Percentiles rank a stretch among this genome's conserved stretches.
Evolutionary conservation across 345 rosid genomes (phyloP).

Genomic region (Pistacia integerrima): DNA sequence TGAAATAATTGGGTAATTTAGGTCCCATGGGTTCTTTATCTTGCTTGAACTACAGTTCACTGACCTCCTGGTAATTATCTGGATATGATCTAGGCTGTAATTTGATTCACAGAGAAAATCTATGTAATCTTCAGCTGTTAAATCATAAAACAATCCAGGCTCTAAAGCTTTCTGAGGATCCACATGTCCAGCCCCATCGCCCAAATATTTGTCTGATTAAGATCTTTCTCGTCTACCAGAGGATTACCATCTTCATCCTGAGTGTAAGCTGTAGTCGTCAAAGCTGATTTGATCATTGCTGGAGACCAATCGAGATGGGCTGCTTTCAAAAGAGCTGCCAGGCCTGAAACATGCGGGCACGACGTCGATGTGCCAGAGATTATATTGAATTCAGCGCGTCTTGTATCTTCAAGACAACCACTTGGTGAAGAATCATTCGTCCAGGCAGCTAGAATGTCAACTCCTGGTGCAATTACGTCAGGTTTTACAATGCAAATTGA

Average conservation of each 20-base stretch:
- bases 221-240: not conserved
- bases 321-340: slow-evolving; percentile 25
- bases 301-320: slow-evolving; percentile 25
- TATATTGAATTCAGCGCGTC: slow-evolving; percentile 18
- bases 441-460: slow-evolving; percentile 48
- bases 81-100: not conserved
- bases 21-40: slow-evolving; percentile 16
- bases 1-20: slow-evolving; percentile 22
- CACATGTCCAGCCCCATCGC: slow-evolving; percentile 26
- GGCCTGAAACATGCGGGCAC: slow-evolving; percentile 25
- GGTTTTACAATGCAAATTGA: slow-evolving; percentile 38
- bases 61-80: not conserved
- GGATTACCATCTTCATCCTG: slow-evolving; percentile 13
- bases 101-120: slow-evolving; percentile 23
- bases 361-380: slow-evolving; percentile 23
- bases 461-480: slow-evolving; percentile 45
- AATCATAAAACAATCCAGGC: slow-evolving; percentile 24
- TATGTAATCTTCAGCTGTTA: slow-evolving; percentile 15
- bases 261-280: slow-evolving; percentile 24
- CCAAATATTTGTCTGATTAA: not conserved
- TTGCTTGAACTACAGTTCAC: slow-evolving; percentile 12
- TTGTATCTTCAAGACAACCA: not conserved
- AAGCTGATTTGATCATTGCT: slow-evolving; percentile 20
- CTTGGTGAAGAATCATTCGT: slow-evolving; percentile 14
- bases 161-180: slow-evolving; percentile 23